Percentiles rank a stretch among this genome's conserved stretches.
These are phyloP conservation scores for Plasmodium gonderi DNA, from an alignment of 169 alveolate genomes.

Conservation along the genomic window DNA sequence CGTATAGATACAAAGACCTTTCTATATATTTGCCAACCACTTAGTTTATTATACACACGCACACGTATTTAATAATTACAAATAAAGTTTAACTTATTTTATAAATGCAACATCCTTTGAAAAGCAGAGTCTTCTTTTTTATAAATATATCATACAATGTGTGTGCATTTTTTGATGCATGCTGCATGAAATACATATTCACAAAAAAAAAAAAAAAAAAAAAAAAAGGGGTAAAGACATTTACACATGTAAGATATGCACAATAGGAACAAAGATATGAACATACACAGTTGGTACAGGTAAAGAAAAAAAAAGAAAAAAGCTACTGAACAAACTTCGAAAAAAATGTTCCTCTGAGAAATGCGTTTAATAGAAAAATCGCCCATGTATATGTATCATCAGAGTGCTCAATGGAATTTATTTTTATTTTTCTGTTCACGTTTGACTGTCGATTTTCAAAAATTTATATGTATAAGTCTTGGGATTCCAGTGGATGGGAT, in stretches of 20 bases:
- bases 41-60: not conserved
- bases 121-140: not conserved
- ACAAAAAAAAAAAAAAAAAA: not conserved
- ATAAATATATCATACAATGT: not conserved
- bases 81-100: not conserved
- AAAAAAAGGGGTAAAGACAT: not conserved
- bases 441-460: not conserved
- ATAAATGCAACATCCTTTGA: not conserved
- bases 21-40: not conserved
- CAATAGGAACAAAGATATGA: not conserved
- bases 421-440: not conserved
- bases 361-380: not conserved
- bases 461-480: constrained; percentile 6
- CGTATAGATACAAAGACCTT: not conserved
- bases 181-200: not conserved
- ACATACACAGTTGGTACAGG: not conserved
- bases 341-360: not conserved
- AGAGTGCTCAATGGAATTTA: not conserved
- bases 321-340: not conserved
- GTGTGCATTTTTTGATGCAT: not conserved
- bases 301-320: not conserved
- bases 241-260: not conserved
- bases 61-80: not conserved
- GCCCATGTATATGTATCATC: not conserved
- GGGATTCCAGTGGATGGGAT: not conserved